phyloP scores from a whole-genome alignment of 805 yeast genomes.

The Saccharomycopsis fibuligera region DNA sequence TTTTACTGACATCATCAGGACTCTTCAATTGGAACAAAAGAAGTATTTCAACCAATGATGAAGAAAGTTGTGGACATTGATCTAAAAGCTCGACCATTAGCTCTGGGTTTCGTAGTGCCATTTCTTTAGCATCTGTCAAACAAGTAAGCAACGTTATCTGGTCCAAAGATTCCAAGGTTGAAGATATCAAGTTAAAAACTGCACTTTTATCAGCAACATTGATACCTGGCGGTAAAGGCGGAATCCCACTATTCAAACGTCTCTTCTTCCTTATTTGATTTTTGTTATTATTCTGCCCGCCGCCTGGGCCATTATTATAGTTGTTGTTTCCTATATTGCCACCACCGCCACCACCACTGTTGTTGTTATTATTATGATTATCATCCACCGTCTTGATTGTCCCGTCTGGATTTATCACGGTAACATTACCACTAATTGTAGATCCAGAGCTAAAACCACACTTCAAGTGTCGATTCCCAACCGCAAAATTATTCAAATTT shows the following conservation, averaged over 20 bases:
- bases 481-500: constrained; percentile 70
- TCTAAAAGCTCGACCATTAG: constrained; percentile 54
- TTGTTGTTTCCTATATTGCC: constrained; percentile 12
- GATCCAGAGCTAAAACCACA: constrained; percentile 48
- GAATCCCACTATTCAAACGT: constrained; percentile 28
- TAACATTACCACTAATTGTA: constrained; percentile 11
- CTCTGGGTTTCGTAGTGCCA: constrained; percentile 51
- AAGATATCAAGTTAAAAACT: constrained; percentile 39
- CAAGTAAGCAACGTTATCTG: constrained; percentile 41
- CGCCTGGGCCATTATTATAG: not conserved
- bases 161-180: constrained; percentile 41
- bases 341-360: constrained; percentile 9
- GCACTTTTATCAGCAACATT: constrained; percentile 30
- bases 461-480: constrained; percentile 64
- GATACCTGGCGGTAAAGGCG: constrained; percentile 52
- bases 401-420: constrained; percentile 33
- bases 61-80: constrained; percentile 74
- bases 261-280: constrained; percentile 2
- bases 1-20: constrained; percentile 25
- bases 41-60: constrained; percentile 73
- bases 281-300: not conserved
- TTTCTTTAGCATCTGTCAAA: constrained; percentile 50
- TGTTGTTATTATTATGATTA: constrained; percentile 10
- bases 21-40: constrained; percentile 34
- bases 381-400: constrained; percentile 26